Evolutionary conservation across 306 rosid genomes (phyloP).

Genomic region (Gastrolobium villosum): DNA sequence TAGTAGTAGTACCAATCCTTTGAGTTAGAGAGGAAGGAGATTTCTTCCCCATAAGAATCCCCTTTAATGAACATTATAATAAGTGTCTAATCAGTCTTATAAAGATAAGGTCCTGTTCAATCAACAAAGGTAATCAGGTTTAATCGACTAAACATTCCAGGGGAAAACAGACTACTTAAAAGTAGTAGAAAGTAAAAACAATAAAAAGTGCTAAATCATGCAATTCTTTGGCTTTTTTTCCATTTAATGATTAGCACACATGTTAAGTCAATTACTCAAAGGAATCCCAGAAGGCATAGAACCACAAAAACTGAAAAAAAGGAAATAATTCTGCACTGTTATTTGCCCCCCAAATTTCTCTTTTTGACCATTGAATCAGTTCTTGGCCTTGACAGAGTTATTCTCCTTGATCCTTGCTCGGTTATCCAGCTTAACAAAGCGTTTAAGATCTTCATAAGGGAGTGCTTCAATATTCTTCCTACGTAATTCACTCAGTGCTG

Average conservation of each 20-base stretch:
- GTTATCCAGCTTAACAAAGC: conserved; percentile 83
- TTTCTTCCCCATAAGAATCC: conserved; percentile 24
- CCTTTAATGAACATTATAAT: neutral
- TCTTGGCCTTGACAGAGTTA: conserved; percentile 78
- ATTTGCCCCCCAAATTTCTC: neutral
- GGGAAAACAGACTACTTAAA: conserved; percentile 3
- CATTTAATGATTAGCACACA: conserved; percentile 35
- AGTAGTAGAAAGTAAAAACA: conserved; percentile 20
- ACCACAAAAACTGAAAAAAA: conserved; percentile 31
- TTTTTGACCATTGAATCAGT: conserved; percentile 52
- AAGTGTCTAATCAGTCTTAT: conserved; percentile 22
- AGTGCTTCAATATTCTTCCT: conserved; percentile 73
- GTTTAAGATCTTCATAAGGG: conserved; percentile 72
- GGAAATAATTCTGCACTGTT: conserved; percentile 16
- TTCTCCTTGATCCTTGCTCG: conserved; percentile 88
- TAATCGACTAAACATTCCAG: conserved; percentile 27
- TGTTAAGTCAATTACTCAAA: conserved; percentile 35
- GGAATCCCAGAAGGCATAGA: conserved; percentile 48
- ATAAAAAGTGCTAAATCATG: conserved; percentile 26
- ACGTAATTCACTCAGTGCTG: conserved; percentile 76
- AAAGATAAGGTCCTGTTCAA: conserved; percentile 37
- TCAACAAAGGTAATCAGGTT: conserved; percentile 34
- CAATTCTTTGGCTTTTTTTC: conserved; percentile 34
- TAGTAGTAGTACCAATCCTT: neutral
- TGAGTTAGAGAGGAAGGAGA: neutral